Evolutionary conservation across 1,284 basidiomycete genomes (phyloP).

Genomic region (Wolfiporia cocos): DNA sequence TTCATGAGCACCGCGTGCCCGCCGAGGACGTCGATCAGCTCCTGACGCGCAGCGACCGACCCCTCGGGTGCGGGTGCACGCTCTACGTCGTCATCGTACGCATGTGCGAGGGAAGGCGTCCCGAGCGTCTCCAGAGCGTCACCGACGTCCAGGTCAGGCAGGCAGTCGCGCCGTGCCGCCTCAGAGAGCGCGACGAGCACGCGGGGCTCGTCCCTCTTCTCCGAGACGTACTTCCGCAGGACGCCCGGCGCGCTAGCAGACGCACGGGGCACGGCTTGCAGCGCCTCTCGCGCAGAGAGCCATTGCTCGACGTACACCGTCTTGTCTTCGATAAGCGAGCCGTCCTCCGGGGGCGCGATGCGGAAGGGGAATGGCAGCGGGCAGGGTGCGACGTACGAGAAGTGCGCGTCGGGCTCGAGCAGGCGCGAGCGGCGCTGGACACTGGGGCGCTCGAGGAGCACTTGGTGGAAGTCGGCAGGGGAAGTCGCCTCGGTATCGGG

Average conservation of each 20-base stretch:
- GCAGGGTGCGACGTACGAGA: slow-evolving; percentile 79
- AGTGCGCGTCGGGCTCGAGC: slow-evolving; percentile 60
- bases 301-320: slow-evolving; percentile 65
- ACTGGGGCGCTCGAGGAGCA: slow-evolving; percentile 52
- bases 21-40: slow-evolving; percentile 76
- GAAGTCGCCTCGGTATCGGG: slow-evolving; percentile 59
- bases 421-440: slow-evolving; percentile 69
- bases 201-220: slow-evolving; percentile 51
- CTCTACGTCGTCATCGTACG: slow-evolving; percentile 13
- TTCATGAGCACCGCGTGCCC: slow-evolving; percentile 74
- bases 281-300: slow-evolving; percentile 59
- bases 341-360: slow-evolving; percentile 49
- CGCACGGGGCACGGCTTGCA: slow-evolving; percentile 24
- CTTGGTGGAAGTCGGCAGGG: slow-evolving; percentile 42
- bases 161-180: slow-evolving; percentile 62
- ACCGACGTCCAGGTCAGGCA: slow-evolving; percentile 86
- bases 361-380: slow-evolving; percentile 85
- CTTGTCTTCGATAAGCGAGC: slow-evolving; percentile 45
- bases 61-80: slow-evolving; percentile 26
- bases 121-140: slow-evolving; percentile 68
- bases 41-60: slow-evolving; percentile 47
- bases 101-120: slow-evolving; percentile 37
- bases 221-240: slow-evolving; percentile 35
- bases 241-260: not conserved
- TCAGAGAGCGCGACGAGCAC: slow-evolving; percentile 69